Evolutionary conservation across 1,139 yeast species (phyloP), one percentile per base, ranked within the genome.

Genomic region (Yamadazyma conglobata): DNA sequence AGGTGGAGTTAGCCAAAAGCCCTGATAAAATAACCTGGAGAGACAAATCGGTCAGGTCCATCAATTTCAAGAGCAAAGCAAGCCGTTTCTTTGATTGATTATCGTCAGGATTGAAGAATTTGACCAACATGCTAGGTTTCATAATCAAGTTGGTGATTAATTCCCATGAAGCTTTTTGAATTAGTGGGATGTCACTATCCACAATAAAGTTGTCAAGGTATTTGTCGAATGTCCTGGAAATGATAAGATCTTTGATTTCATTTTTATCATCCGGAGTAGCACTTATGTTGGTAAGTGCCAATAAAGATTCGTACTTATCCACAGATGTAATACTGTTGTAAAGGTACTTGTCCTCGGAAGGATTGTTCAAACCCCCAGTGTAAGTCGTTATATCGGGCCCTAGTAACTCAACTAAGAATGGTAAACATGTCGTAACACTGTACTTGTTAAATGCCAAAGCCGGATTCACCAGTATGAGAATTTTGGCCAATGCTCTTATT

Each of bases 241-340:
- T 55, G 10, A 73, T 58, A 7, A 46, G 35, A n/a, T 57, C 52
- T 30, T 61, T 55, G 10, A 64, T 38, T 1, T 50, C 57, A 1
- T 46, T 22, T 11, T 57, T 53, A 1, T 56, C 52, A 15, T 37
- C 39, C 3, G 33, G 23, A 5, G 54, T 35, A 0, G 70, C 57
- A 0, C 78, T 54, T 3, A 75, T 37, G 42, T 75, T 75, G 3
- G 77, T 70, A 24, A 75, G 52, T 0, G 80, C 74, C 24, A 72
- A 46, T 12, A 75, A 48, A 0, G 68, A 42, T 39, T 70, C 74
- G 38, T 64, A 69, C 20, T 57, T 57, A 37, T 73, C 79, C 10
- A 62, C 36, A 11, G 36, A 39, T 0, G 64, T 55, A 38, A 62
- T 44, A 2, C 40, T 28, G 4, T 60, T 61, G 27, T 48, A 41